These are phyloP conservation scores for Dillenia suffruticosa DNA, from an alignment of 164 flowering plant species.

Conservation along the genomic window DNA sequence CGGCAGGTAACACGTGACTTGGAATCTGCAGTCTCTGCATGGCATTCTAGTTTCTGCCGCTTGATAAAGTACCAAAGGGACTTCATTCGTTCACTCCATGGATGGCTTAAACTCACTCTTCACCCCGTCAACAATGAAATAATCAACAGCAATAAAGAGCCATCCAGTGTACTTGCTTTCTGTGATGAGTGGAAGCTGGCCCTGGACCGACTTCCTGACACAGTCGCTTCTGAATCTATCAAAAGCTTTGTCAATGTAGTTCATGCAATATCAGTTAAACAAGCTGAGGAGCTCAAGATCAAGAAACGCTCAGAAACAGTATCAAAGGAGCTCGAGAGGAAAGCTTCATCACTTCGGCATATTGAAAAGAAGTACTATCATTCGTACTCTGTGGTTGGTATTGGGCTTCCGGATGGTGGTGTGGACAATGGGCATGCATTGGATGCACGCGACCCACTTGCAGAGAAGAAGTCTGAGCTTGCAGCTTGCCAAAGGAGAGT, in stretches of 20 bases:
- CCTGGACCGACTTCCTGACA: constrained; percentile 86
- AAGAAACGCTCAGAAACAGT: constrained; percentile 64
- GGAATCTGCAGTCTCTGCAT: constrained; percentile 80
- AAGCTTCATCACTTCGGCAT: constrained; percentile 58
- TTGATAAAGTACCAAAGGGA: constrained; percentile 76
- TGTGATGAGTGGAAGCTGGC: constrained; percentile 96
- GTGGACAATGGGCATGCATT: constrained; percentile 45
- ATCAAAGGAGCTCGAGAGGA: constrained; percentile 86
- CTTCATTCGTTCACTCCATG: constrained; percentile 71
- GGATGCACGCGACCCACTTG: constrained; percentile 90
- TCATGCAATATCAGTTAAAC: constrained; percentile 64
- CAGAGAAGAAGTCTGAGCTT: constrained; percentile 83
- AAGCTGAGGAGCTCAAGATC: constrained; percentile 75
- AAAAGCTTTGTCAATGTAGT: constrained; percentile 88
- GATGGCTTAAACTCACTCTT: constrained; percentile 80
- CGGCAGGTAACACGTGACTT: constrained; percentile 88
- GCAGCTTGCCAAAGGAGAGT: constrained; percentile 68
- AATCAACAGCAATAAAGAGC: constrained; percentile 20
- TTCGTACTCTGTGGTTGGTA: constrained; percentile 86
- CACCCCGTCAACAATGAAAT: constrained; percentile 40
- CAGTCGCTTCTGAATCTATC: constrained; percentile 93
- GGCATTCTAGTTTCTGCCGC: constrained; percentile 92
- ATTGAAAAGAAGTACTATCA: constrained; percentile 85
- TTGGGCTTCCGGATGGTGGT: constrained; percentile 61
- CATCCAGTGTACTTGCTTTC: constrained; percentile 42